These are phyloP conservation scores for slime mould (Dictyostelium discoideum) DNA, from an alignment of 78 protist species.

Conservation along the genomic window dicty_2.7 NC_007088.5:6311001-6311500, in stretches of 20 bases:
- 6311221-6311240: slow-evolving; percentile 8
- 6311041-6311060: slow-evolving; percentile 19
- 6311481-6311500: slow-evolving; percentile 2
- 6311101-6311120: neutral
- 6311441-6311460: slow-evolving; percentile 15
- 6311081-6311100: slow-evolving; percentile 32
- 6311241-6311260: slow-evolving; percentile 66
- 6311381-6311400: neutral
- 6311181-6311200: slow-evolving; percentile 63
- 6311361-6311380: neutral
- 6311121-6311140: neutral
- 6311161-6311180: slow-evolving; percentile 69
- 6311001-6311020: slow-evolving; percentile 9
- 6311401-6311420: slow-evolving; percentile 34
- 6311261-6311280: slow-evolving; percentile 14
- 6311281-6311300: neutral
- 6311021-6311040: slow-evolving; percentile 23
- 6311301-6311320: neutral
- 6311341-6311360: neutral
- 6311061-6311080: slow-evolving; percentile 62
- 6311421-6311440: slow-evolving; percentile 46
- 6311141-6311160: slow-evolving; percentile 8
- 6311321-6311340: neutral
- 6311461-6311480: slow-evolving; percentile 35
- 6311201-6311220: slow-evolving; percentile 1